These are phyloP conservation scores for Aspergillus alliaceus DNA, from an alignment of 2,329 filamentous ascomycete genomes.

Conservation along the genomic window DNA sequence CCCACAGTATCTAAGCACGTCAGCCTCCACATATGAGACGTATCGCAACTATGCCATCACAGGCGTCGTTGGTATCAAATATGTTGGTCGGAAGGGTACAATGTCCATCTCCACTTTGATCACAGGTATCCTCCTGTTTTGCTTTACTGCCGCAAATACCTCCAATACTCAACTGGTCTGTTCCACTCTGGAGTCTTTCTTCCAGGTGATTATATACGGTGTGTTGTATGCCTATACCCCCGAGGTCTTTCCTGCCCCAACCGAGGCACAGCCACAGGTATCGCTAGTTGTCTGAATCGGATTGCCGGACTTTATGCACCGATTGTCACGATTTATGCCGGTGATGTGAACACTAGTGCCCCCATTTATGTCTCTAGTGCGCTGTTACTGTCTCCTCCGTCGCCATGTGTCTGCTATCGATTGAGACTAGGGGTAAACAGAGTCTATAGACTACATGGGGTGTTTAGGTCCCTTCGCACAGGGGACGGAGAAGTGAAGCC, in stretches of 20 bases:
- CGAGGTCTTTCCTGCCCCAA: constrained; percentile 56
- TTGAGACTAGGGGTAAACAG: constrained; percentile 45
- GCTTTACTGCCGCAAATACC: constrained; percentile 53
- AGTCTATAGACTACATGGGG: constrained; percentile 27
- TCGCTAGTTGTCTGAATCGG: constrained; percentile 41
- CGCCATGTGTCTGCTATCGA: constrained; percentile 44
- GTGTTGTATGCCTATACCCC: constrained; percentile 57
- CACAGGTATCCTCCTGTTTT: constrained; percentile 55
- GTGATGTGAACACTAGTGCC: constrained; percentile 34
- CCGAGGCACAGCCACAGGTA: constrained; percentile 52
- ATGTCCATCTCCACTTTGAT: constrained; percentile 55
- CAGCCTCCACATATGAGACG: constrained; percentile 44
- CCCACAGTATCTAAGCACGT: constrained; percentile 74
- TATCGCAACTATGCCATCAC: constrained; percentile 85
- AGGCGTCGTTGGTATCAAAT: constrained; percentile 70
- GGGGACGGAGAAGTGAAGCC: too few species aligned
- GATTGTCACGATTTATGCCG: constrained; percentile 44
- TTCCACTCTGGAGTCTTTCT: constrained; percentile 53
- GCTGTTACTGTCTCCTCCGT: constrained; percentile 41
- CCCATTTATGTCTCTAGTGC: constrained; percentile 47
- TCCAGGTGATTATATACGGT: constrained; percentile 56
- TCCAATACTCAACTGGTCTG: constrained; percentile 51
- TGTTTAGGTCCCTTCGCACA: too few species aligned
- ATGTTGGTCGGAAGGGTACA: constrained; percentile 57
- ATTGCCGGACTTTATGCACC: constrained; percentile 44